phyloP scores from a whole-genome alignment of 1,139 yeast genomes.

The Hyphopichia burtonii region DNA sequence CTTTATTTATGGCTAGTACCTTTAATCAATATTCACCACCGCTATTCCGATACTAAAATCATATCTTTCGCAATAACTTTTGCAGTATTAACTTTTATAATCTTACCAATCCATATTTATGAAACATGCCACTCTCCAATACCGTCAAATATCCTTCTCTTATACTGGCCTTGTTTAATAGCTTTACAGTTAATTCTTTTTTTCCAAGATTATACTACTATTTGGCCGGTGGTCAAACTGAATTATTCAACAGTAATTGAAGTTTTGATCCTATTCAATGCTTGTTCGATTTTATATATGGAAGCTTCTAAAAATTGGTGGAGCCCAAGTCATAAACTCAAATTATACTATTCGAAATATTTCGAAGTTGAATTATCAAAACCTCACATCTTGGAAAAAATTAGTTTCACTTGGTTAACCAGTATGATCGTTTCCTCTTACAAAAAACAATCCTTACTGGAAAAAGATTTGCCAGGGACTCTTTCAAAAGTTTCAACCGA shows the following conservation, averaged over 20 bases:
- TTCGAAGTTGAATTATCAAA: conserved; percentile 20
- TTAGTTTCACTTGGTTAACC: conserved; percentile 67
- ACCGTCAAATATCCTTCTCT: conserved; percentile 33
- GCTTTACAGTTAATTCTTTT: conserved; percentile 19
- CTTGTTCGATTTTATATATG: conserved; percentile 19
- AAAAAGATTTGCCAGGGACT: conserved; percentile 54
- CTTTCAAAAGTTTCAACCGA: conserved; percentile 48
- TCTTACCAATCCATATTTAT: conserved; percentile 40
- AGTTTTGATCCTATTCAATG: conserved; percentile 15
- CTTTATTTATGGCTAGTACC: conserved; percentile 17
- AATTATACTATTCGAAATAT: conserved; percentile 12
- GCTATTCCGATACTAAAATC: conserved; percentile 21
- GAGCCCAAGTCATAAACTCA: conserved; percentile 28
- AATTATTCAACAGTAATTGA: conserved; percentile 14
- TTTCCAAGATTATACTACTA: conserved; percentile 31
- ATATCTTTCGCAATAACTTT: conserved; percentile 18
- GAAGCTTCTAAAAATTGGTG: conserved; percentile 24
- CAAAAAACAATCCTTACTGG: conserved; percentile 43
- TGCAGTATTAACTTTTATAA: conserved; percentile 3
- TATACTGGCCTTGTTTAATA: conserved; percentile 43
- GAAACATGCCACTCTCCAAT: conserved; percentile 33
- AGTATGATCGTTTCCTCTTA: conserved; percentile 50
- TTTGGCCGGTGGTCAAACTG: conserved; percentile 21
- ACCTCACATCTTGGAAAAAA: conserved; percentile 49
- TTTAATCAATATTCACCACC: conserved; percentile 20